These are phyloP conservation scores for Eremomyces bilateralis DNA, from an alignment of 495 filamentous ascomycete species.

Conservation along the genomic window DNA sequence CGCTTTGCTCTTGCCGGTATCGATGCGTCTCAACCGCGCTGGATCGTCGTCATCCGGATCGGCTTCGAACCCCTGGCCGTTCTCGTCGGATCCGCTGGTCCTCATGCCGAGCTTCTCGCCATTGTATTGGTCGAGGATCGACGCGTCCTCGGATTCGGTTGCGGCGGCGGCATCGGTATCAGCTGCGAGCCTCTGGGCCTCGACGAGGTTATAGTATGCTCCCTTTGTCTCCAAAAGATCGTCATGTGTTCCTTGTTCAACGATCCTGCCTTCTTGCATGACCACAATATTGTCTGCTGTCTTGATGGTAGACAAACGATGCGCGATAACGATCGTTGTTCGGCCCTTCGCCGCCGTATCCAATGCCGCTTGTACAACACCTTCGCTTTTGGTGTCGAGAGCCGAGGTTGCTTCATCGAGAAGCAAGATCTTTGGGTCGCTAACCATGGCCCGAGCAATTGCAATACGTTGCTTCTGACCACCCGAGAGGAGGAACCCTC, in stretches of 20 bases:
- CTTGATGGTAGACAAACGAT: constrained; percentile 84
- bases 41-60: constrained; percentile 39
- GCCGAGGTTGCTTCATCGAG: constrained; percentile 90
- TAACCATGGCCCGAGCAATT: constrained; percentile 75
- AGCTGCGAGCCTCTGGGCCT: constrained; percentile 56
- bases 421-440: constrained; percentile 83
- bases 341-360: constrained; percentile 74
- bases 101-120: constrained; percentile 1
- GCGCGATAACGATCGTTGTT: constrained; percentile 91
- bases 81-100: constrained; percentile 10
- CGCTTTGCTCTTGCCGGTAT: constrained; percentile 46
- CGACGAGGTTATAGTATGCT: constrained; percentile 57
- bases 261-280: constrained; percentile 59
- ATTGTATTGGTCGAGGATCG: constrained; percentile 19
- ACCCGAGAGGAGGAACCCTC: constrained; percentile 77
- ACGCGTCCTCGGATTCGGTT: constrained; percentile 26
- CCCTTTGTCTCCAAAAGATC: constrained; percentile 35
- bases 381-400: constrained; percentile 89
- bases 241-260: constrained; percentile 77
- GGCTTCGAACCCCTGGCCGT: constrained; percentile 6
- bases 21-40: constrained; percentile 32
- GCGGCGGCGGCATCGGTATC: constrained; percentile 17
- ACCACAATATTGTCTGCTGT: constrained; percentile 90
- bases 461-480: constrained; percentile 92
- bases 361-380: constrained; percentile 80